Conservation (phyloP, 73 alveolate species). For the Paraurostyla sp. region DNA sequence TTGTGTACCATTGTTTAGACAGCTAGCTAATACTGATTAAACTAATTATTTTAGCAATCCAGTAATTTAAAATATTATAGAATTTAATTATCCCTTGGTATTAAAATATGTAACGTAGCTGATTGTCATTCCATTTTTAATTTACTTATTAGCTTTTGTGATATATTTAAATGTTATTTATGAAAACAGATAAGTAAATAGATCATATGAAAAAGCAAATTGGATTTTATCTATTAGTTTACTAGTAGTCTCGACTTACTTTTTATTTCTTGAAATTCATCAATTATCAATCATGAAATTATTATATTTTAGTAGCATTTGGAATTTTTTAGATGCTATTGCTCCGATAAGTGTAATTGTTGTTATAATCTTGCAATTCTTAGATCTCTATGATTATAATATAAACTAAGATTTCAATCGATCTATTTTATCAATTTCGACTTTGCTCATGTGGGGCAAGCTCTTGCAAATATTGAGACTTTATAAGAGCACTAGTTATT, state of each 20-base stretch:
- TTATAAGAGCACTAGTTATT: conserved; percentile 22
- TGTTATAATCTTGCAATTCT: not conserved
- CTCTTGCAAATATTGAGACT: conserved; percentile 42
- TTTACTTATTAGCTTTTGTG: not conserved
- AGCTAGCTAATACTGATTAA: not conserved
- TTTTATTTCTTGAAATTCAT: not conserved
- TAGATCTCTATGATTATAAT: not conserved
- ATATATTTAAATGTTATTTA: not conserved
- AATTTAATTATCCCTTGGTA: not conserved
- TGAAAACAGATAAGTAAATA: not conserved
- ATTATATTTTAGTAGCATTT: not conserved
- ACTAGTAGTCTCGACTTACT: not conserved
- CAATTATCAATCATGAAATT: too few species aligned
- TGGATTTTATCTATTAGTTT: not conserved
- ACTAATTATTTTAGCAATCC: not conserved
- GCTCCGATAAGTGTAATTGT: not conserved
- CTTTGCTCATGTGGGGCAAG: conserved; percentile 45
- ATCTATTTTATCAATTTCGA: not conserved
- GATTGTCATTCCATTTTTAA: not conserved
- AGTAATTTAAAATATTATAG: not conserved
- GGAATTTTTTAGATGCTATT: not conserved
- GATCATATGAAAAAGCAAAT: not conserved
- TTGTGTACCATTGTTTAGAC: not conserved
- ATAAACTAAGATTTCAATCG: not conserved
- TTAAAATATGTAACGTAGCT: not conserved